phyloP scores from a whole-genome alignment of 140 eudicot species.

The Anethum foeniculum region DNA sequence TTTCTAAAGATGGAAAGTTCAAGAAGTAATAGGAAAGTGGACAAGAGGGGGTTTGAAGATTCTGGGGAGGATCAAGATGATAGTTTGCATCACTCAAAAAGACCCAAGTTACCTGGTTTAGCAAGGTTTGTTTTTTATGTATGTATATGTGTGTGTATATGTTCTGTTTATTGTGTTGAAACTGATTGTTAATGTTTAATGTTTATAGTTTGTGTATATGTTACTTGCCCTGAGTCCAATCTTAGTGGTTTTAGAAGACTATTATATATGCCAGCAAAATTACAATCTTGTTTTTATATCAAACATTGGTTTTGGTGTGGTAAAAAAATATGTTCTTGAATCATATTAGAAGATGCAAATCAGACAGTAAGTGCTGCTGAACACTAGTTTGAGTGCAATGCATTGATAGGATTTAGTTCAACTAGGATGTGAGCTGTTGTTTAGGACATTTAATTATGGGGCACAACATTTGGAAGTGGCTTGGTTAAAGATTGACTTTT shows the following conservation, averaged over 20 bases:
- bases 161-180: neutral
- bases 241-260: neutral
- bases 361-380: neutral
- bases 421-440: neutral
- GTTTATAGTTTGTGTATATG: neutral
- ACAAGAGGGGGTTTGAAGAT: conserved; percentile 35
- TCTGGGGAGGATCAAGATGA: conserved; percentile 26
- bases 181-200: neutral
- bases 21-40: conserved; percentile 31
- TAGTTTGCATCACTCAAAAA: conserved; percentile 33
- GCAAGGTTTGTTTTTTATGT: conserved; percentile 31
- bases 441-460: neutral
- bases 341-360: neutral
- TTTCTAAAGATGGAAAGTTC: conserved; percentile 35
- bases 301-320: neutral
- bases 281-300: neutral
- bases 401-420: neutral
- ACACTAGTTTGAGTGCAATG: neutral
- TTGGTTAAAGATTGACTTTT: neutral
- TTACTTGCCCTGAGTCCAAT: neutral
- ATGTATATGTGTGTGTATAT: neutral
- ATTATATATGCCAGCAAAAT: neutral
- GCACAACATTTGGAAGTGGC: neutral
- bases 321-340: neutral
- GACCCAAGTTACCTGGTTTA: conserved; percentile 47